Evolutionary conservation across 176 grass and related monocot genomes (phyloP), one percentile per base, ranked within the genome.

Genomic region (Ensete glaucum): DNA sequence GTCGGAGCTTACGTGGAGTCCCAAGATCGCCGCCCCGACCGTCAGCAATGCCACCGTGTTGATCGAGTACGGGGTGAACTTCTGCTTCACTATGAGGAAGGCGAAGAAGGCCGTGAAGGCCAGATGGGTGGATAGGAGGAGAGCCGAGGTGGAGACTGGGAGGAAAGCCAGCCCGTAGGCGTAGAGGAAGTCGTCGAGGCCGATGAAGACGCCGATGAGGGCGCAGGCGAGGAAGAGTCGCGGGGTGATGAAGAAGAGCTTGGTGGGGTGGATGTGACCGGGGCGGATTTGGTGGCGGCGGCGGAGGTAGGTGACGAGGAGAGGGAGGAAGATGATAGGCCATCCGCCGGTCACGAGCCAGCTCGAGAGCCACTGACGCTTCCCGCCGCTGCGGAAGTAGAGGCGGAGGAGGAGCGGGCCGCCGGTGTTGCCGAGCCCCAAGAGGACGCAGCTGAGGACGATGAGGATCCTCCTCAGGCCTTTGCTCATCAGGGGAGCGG

Each of bases 61-160:
- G 17, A 87, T 74, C 0, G 90, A 97, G 82, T 75, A 88, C 1
- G 88, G 66, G 27, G 89, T 97, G 84, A 93, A 90, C 48, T 70
- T 80, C 82, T 93, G 94, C 5, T 66, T 73, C 81, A 97, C 87
- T 12, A 97, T 55, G 70, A 97, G 63, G 77, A 90, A 80, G 64
- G 90, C 81, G 71, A 92, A 96, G 24, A 56, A n/a, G 2, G 89
- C 90, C 9, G 85, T 97, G 83, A 97, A 97, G 34, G 83, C 90
- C 9, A 97, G 89, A 70, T 92, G 89, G 20, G 85, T 96, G 19
- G 93, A 96, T 72, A 86, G 62, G 52, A 96, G 83, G 83, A 96
- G 78, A 50, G 89, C 84, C 62, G 89, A 85, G 3, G 93, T 92
- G 48, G 93, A 96, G 5, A 96, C 89, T 9, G 93, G 93, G 58